Evolutionary conservation across 2,329 filamentous ascomycete species (phyloP).

Genomic region (Neonectria sp.): DNA sequence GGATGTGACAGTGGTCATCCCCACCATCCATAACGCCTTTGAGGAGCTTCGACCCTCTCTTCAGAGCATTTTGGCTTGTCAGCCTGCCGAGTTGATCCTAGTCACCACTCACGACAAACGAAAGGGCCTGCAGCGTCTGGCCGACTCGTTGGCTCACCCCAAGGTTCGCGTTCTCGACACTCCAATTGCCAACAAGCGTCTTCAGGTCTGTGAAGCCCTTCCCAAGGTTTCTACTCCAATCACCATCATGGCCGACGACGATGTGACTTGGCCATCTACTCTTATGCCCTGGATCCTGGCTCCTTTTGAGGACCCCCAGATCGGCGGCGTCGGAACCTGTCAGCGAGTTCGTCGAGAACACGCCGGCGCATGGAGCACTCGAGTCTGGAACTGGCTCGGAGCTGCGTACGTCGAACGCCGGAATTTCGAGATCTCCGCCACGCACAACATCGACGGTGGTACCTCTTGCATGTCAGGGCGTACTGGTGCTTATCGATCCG

Average conservation of each 20-base stretch:
- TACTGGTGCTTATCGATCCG: slow-evolving; percentile 91
- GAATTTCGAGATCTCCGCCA: slow-evolving; percentile 97
- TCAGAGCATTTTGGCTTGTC: slow-evolving; percentile 80
- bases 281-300: slow-evolving; percentile 93
- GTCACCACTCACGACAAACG: slow-evolving; percentile 90
- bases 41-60: slow-evolving; percentile 88
- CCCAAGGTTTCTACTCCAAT: slow-evolving; percentile 87
- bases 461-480: slow-evolving; percentile 97
- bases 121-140: slow-evolving; percentile 77
- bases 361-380: slow-evolving; percentile 70
- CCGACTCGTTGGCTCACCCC: slow-evolving; percentile 70
- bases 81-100: slow-evolving; percentile 82
- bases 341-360: slow-evolving; percentile 84
- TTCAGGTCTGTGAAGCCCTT: slow-evolving; percentile 93
- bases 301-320: slow-evolving; percentile 86
- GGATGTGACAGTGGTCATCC: slow-evolving; percentile 95
- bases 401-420: slow-evolving; percentile 93
- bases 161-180: slow-evolving; percentile 83
- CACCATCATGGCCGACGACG: slow-evolving; percentile 95
- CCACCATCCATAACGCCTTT: slow-evolving; percentile 90
- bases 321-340: slow-evolving; percentile 93
- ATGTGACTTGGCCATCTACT: slow-evolving; percentile 91
- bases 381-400: slow-evolving; percentile 90
- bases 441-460: slow-evolving; percentile 93
- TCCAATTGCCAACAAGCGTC: slow-evolving; percentile 92